Base-by-base conservation (phyloP, 1,284 basidiomycete genomes). In the Hemileia vastatrix region DNA sequence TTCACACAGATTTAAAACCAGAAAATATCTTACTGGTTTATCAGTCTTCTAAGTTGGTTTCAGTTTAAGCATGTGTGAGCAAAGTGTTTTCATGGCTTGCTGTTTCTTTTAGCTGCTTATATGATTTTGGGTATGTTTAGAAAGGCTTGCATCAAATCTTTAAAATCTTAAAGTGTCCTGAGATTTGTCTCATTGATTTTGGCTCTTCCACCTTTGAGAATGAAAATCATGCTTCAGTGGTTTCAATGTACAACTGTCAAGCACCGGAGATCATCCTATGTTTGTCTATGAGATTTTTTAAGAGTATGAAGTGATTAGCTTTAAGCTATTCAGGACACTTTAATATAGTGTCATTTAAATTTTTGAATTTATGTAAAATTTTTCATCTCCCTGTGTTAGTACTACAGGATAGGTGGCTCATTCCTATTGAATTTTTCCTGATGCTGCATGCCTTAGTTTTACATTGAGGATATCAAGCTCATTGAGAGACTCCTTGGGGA, bases 201-300 rank as follows among this genome's bases (percentile, higher is more conserved):
- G 93, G 95, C 54, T 94, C 90, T 52, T 95, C 95, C 2, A 99
- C 94, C 0, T 98, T 98, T 73, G 88, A 96, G 74, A 85, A 90
- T 71, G 95, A 99, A 77, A 98, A 98, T 76, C 95, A 99, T 76
- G 96, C 93, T 1, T 90, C 88, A 2, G 94, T 98, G 18, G 95
- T 99, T 44, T 94, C 88, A 40, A 98, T 95, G 18, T 84, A 95
- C 64, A 95, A 99, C 78, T 99, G 98, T 76, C 88, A 95, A 65
- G 95, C 95, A 15, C 95, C 95, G 1, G 95, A 99, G 79, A 98
- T 99, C 75, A 99, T 99, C 65, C 82, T 98, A 55, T 90, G 93
- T 92, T 21, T 45, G 33, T 65, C 15, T 4, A 9, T 27, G 78
- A 95, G 92, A 76, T 96, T 95, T 72, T 92, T 99, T 40, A 85